A percentile compares a stretch with the other conserved stretches of the same genome.
Conservation (phyloP, 441 rosid genomes). For the Syzygium malaccense region DNA sequence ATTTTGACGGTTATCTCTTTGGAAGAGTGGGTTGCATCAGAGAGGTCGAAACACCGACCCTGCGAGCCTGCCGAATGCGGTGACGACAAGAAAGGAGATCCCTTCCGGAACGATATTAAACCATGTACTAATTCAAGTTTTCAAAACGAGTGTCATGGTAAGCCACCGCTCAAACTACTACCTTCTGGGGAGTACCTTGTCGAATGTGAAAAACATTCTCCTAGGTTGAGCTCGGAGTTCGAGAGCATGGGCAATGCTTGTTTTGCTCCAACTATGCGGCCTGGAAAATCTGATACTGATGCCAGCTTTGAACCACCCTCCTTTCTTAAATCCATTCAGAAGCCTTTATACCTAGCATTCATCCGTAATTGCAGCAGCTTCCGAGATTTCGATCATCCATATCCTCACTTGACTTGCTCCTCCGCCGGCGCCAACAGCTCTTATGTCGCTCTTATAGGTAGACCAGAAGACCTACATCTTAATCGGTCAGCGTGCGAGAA, state of each 20-base stretch:
- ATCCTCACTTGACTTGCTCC: neutral
- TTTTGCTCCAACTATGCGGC: too few relatives aligned
- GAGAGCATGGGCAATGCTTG: neutral
- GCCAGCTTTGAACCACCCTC: fast-evolving
- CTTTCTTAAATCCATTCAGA: fast-evolving
- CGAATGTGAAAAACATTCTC: fast-evolving
- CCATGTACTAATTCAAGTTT: neutral
- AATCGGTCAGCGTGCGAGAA: fast-evolving
- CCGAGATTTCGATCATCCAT: neutral
- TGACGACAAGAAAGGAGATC: neutral
- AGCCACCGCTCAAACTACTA: fast-evolving
- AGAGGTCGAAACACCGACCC: neutral
- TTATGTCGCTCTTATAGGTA: fast-evolving
- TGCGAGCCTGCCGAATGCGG: neutral
- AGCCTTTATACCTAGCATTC: fast-evolving
- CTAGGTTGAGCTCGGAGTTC: fast-evolving
- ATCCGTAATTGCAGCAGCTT: fast-evolving
- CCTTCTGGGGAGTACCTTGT: fast-evolving
- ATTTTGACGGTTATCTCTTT: neutral
- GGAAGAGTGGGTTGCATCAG: neutral
- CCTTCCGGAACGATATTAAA: fast-evolving
- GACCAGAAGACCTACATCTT: fast-evolving
- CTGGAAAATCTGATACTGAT: neutral
- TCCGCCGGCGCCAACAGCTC: fast-evolving
- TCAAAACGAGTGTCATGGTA: fast-evolving